Evolutionary conservation across 768 basidiomycete genomes (phyloP).

Genomic region (Amyloporia xantha): DNA sequence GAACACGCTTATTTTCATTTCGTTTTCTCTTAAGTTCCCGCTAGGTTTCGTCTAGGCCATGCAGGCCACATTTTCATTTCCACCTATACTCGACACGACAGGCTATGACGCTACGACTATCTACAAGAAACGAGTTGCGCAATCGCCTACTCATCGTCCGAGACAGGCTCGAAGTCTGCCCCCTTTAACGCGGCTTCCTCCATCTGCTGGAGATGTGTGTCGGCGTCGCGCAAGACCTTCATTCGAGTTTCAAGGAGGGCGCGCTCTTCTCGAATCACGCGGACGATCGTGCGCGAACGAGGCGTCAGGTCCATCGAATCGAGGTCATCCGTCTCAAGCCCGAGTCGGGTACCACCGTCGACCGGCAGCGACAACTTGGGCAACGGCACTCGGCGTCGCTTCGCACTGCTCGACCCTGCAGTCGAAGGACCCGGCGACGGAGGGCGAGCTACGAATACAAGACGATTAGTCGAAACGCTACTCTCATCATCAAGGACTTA

Average conservation of each 20-base stretch:
- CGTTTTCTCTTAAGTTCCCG: not conserved
- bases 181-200: not conserved
- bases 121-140: not conserved
- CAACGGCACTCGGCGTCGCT: not conserved
- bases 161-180: not conserved
- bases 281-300: not conserved
- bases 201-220: not conserved
- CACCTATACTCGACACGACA: not conserved
- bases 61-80: not conserved
- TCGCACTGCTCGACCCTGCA: not conserved
- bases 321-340: not conserved
- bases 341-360: not conserved
- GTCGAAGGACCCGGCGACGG: not conserved
- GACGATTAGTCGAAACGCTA: no score
- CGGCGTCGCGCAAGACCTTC: not conserved
- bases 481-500: not conserved
- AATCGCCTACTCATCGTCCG: not conserved
- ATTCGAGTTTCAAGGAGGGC: not conserved
- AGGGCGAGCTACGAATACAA: not conserved
- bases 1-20: not conserved
- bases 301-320: not conserved
- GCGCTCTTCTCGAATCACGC: not conserved
- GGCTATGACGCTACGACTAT: not conserved
- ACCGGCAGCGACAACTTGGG: not conserved
- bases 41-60: not conserved